phyloP scores from a whole-genome alignment of 345 rosid species.

The Microcos paniculata region DNA sequence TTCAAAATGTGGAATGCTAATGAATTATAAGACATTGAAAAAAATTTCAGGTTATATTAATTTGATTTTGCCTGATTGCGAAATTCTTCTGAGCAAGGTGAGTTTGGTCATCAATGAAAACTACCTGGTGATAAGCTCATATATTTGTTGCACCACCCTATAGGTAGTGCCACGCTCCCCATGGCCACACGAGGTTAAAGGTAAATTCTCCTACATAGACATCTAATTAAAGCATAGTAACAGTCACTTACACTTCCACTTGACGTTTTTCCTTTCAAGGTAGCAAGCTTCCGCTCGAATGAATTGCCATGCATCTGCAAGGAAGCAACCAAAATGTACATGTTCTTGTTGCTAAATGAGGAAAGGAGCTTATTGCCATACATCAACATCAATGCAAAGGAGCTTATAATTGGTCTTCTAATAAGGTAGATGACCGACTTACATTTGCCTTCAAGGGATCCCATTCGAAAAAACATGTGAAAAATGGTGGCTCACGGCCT shows the following conservation, averaged over 20 bases:
- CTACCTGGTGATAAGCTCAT: neutral
- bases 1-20: neutral
- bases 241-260: conserved; percentile 43
- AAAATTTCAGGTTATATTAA: neutral
- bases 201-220: neutral
- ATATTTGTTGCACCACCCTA: neutral
- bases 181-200: neutral
- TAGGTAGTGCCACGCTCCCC: neutral
- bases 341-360: neutral
- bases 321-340: conserved; percentile 8
- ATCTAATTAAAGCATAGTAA: neutral
- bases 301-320: conserved; percentile 85
- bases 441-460: conserved; percentile 69
- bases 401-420: neutral
- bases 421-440: conserved; percentile 25
- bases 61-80: neutral
- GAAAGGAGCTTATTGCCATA: too few relatives aligned
- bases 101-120: neutral
- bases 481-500: conserved; percentile 76
- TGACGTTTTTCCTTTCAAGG: conserved; percentile 54
- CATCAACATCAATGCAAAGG: too few relatives aligned
- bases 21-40: neutral
- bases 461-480: conserved; percentile 81
- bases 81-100: too few relatives aligned
- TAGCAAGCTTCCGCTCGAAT: conserved; percentile 81